These are phyloP conservation scores for Zymoseptoria crescenta DNA, from an alignment of 2,329 filamentous ascomycete species.

Conservation along the genomic window DNA sequence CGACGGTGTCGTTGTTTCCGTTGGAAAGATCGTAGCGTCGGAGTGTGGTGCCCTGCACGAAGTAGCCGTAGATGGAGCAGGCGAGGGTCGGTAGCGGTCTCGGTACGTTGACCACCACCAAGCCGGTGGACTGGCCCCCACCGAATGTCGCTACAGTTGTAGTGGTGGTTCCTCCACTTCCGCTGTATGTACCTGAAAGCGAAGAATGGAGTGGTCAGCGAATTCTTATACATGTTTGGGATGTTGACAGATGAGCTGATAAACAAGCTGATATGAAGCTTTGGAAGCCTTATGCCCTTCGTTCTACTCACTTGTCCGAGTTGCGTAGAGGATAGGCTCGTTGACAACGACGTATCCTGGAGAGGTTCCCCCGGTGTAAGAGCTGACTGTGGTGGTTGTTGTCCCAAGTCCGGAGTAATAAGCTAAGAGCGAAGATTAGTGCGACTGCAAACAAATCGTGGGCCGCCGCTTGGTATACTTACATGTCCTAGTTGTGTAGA, in stretches of 20 bases:
- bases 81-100: neutral
- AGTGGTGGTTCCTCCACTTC: neutral
- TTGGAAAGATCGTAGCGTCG: neutral
- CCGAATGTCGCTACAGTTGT: neutral
- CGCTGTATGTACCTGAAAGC: neutral
- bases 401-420: no score
- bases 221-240: neutral
- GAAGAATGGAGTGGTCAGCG: neutral
- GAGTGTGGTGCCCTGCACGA: slow-evolving; percentile 1
- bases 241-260: neutral
- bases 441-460: no score
- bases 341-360: no score
- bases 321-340: neutral
- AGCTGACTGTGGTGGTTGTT: no score
- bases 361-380: no score
- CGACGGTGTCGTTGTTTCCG: neutral
- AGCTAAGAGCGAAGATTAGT: no score
- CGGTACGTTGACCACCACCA: neutral
- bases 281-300: neutral
- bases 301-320: neutral
- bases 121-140: neutral
- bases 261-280: neutral
- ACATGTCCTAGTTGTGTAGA: neutral
- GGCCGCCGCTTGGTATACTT: no score
- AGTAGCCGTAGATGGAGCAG: slow-evolving; percentile 2